Conservation (phyloP, 2,329 filamentous ascomycete genomes). For the Aspergillus pseudonomiae region DNA sequence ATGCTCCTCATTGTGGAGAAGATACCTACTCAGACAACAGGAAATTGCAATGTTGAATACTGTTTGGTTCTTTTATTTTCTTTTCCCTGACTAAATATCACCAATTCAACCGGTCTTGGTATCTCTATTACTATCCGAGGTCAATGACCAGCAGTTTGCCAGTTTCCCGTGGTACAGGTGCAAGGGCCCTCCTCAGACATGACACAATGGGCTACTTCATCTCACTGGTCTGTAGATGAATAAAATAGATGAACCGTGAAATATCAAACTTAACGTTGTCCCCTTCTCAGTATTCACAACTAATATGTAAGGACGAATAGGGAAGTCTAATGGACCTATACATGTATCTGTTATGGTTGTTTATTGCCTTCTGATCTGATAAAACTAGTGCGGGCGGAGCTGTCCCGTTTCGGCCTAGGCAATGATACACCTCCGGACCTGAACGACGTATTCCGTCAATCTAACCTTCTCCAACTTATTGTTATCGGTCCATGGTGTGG, state of each 20-base stretch:
- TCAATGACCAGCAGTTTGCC: background rate
- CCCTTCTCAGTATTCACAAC: background rate
- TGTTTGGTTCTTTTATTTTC: background rate
- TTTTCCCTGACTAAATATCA: background rate
- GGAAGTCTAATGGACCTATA: background rate
- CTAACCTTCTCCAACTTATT: slow-evolving; percentile 20
- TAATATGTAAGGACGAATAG: background rate
- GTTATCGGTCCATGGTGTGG: slow-evolving; percentile 34
- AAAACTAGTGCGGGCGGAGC: slow-evolving; percentile 3
- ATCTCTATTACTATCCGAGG: background rate
- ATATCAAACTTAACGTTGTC: background rate
- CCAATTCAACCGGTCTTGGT: background rate
- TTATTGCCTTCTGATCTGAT: background rate
- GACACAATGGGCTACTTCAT: background rate
- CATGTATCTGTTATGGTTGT: background rate
- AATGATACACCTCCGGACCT: background rate
- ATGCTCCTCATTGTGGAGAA: background rate
- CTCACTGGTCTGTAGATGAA: background rate
- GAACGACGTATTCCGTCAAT: background rate
- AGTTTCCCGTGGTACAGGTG: background rate
- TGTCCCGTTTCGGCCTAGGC: slow-evolving; percentile 1
- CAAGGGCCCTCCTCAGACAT: background rate
- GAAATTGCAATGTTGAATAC: background rate
- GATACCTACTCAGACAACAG: background rate
- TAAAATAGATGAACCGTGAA: background rate